These are phyloP conservation scores for Tetrapisispora phaffii DNA, from an alignment of 805 yeast genomes.

Conservation along the genomic window DNA sequence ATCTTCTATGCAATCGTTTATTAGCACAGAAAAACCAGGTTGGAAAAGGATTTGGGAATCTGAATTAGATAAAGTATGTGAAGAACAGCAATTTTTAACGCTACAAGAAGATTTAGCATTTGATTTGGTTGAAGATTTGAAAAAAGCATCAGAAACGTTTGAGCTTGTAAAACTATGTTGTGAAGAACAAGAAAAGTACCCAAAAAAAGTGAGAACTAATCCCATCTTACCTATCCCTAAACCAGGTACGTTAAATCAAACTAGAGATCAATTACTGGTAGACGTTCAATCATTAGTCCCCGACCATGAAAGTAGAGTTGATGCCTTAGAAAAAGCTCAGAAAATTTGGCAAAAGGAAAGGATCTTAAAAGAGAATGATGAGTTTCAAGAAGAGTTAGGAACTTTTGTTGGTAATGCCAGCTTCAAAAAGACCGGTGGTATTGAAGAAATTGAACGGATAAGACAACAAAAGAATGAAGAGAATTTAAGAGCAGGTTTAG, in stretches of 20 bases:
- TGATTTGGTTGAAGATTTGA: constrained; percentile 73
- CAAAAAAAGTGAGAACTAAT: constrained; percentile 31
- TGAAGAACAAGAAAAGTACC: constrained; percentile 60
- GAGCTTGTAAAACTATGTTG: constrained; percentile 72
- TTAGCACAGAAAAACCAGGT: constrained; percentile 60
- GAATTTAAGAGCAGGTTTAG: constrained; percentile 47
- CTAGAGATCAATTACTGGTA: constrained; percentile 66
- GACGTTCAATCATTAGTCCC: constrained; percentile 77
- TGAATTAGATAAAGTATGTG: constrained; percentile 81
- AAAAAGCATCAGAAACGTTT: constrained; percentile 72
- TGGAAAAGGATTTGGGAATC: constrained; percentile 92
- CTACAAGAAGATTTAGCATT: constrained; percentile 77
- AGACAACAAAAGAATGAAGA: constrained; percentile 61
- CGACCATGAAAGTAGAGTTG: constrained; percentile 73
- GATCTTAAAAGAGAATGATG: constrained; percentile 44
- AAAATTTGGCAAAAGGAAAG: constrained; percentile 64
- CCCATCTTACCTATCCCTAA: constrained; percentile 39
- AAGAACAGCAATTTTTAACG: constrained; percentile 86
- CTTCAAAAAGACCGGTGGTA: constrained; percentile 77
- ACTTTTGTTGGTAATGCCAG: constrained; percentile 72
- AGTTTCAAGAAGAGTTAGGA: constrained; percentile 77
- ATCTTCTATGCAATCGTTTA: constrained; percentile 46
- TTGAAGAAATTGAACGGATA: constrained; percentile 70
- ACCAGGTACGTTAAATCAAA: constrained; percentile 52
- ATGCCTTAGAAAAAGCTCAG: constrained; percentile 85